A percentile compares a stretch with the other conserved stretches of the same genome.
phyloP scores from a whole-genome alignment of 345 rosid genomes.

The Rhodamnia argentea region DNA sequence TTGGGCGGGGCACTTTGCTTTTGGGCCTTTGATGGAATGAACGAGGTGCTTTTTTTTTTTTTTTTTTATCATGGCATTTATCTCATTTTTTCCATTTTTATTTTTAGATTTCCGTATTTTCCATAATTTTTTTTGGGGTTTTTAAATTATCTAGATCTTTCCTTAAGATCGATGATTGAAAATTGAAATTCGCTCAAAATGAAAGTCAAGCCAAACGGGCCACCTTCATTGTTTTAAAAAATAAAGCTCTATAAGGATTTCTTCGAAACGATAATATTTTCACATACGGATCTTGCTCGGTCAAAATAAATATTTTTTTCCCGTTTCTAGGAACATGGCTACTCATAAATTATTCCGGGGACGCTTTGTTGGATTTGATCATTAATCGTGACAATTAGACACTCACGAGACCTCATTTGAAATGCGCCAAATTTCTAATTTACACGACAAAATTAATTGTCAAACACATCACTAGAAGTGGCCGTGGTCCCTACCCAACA shows the following conservation, averaged over 20 bases:
- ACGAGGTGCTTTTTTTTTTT: neutral
- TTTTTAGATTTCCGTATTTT: no score
- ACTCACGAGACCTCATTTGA: neutral
- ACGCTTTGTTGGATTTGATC: neutral
- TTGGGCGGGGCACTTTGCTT: neutral
- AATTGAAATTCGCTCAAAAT: neutral
- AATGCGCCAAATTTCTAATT: neutral
- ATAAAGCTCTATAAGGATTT: accelerated
- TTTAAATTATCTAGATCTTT: neutral
- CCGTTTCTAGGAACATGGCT: neutral
- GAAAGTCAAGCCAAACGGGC: neutral
- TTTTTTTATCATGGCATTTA: neutral
- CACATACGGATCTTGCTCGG: neutral
- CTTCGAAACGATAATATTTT: accelerated
- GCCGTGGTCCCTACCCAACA: neutral
- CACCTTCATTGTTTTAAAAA: neutral
- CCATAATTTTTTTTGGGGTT: neutral
- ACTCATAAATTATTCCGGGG: accelerated
- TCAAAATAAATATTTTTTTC: neutral
- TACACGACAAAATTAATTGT: no score
- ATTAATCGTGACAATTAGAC: neutral
- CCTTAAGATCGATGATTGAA: neutral
- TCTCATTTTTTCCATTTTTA: neutral
- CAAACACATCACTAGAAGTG: neutral
- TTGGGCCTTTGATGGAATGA: neutral